Base-by-base conservation (phyloP, 495 filamentous ascomycete genomes). In the Aspergillus egyptiacus region DNA sequence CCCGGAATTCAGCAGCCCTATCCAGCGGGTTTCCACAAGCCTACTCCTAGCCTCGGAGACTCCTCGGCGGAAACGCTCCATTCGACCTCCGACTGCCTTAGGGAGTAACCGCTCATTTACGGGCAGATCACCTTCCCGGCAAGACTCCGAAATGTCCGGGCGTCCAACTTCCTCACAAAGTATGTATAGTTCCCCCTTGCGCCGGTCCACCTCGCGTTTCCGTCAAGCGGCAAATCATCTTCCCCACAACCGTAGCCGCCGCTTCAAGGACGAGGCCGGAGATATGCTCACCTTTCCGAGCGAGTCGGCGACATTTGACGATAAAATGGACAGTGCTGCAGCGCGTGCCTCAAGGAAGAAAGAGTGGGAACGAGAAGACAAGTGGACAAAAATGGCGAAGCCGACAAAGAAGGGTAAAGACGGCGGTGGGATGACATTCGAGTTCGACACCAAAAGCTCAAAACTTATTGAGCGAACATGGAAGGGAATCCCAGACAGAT, bases 401-500 rank as follows among this genome's bases (percentile, higher is more conserved):
- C 74, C 84, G 14, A 73, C 80, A 32, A 67, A 61, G 25, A 73
- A 68, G 51, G 70, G 46, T 45, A 60, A 76, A 58, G 60, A 73
- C 49, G 89, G 91, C 38, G 85, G 87, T 24, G 91, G 90, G 17
- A 93, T 89, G 81, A 76, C 80, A 22, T 97, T 95, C 61, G 85
- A 89, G 23, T 98, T 98, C 61, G 89, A 96, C 64, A 81, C 79
- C 11, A 80, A 74, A 36, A 86, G 87, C 55, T 76, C 87, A 10
- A 98, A 96, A 62, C 66, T 99, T 13, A 85, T 96, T 37, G 83
- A 89, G 46, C 79, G 93, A 23, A 89, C 87, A 2, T 99, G 93
- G 93, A 99, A 99, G 68, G 93, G 93, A 27, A 95, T 99, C 50
- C 93, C 93, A 2, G 93, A 99, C 67, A 82, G 89, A 52, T 99